Base-by-base conservation (phyloP, 2,329 filamentous ascomycete genomes). In the Paracamarosporium sp. region DNA sequence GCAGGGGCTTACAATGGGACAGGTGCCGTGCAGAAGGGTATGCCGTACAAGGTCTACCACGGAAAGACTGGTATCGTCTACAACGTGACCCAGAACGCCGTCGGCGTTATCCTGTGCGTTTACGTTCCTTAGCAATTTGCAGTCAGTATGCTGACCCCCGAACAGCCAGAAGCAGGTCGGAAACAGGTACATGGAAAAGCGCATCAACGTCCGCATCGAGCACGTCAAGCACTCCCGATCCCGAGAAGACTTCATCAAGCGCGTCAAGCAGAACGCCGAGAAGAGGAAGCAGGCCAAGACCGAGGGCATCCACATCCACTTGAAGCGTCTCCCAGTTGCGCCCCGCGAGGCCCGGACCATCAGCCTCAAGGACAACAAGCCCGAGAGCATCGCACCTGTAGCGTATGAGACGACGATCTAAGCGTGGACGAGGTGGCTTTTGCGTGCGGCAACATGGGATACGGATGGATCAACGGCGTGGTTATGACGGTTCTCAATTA, bases 151-250 rank as follows among this genome's bases (percentile, higher is more conserved):
- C 63, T 66, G 59, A 66, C 56, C 43, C 31, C 33, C 5, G 9
- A 22, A 24, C 50, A 66, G 64, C 52, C 94, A 97, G 91, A 97
- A 97, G 89, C 92, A 96, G 83, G 95, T 99, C 81, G 93, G 93
- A 85, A 95, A 98, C 90, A 91, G 94, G 79, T 99, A 97, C 89
- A 87, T 99, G 81, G 95, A 99, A 91, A 99, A 99, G 93, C 94
- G 95, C 82, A 89, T 99, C 86, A 98, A 97, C 89, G 87, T 99
- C 85, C 92, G 95, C 80, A 84, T 98, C 83, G 95, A 99, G 90
- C 95, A 99, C 90, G 88, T 99, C 83, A 84, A 85, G 78, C 91
- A 91, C 80, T 98, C 94, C 73, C 91, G 95, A 81, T 98, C 94
- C 77, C 89, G 95, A 79, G 94, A 98, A 77, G 94, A 95, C 82